Evolutionary conservation across 495 filamentous ascomycete species (phyloP), one percentile per base, ranked within the genome.

Genomic region (Penicillium macrosclerotiorum): DNA sequence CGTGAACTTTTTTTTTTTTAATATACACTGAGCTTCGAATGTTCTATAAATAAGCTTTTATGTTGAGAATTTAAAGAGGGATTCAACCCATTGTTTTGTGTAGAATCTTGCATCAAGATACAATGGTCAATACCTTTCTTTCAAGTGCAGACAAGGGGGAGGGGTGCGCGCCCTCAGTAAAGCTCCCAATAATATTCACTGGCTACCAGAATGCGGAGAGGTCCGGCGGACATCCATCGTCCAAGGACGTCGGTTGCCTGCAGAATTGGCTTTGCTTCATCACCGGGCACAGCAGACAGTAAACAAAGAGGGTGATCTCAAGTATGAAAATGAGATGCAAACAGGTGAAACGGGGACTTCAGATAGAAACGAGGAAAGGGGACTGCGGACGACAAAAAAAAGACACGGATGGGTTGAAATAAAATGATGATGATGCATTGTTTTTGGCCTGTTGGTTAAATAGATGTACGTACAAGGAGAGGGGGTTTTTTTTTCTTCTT

Each of bases 201-300:
- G 40, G 29, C 30, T 23, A 32, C 40, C 40, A 43, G 40, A 5
- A 43, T 34, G n/a, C 31, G 26, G 29, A 43, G 22, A 24, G 11
- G 29, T 34, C 16, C 14, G 11, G 5, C 8, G 14, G 24, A 24
- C 27, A 33, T 16, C 35, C 32, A 30, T 22, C n/a, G n/a, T n/a
- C 40, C 31, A 39, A 22, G 13, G 32, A 39, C 30, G 37, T 40
- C 54, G 31, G 57, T 51, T 60, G 54, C 43, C 47, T 48, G 29
- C 57, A 58, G 50, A 47, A 60, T 60, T 60, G 57, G 57, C 57
- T 60, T 57, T 18, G 26, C 33, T 38, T 57, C 57, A 56, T 56
- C 56, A 56, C 25, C 16, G 52, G 52, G 49, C 45, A 24, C 31
- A 34, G 9, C 27, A 32, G 8, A n/a, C 30, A 34, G 23, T 24